Conservation (phyloP, 805 yeast genomes). For the Myxozyma melibiosi region DNA sequence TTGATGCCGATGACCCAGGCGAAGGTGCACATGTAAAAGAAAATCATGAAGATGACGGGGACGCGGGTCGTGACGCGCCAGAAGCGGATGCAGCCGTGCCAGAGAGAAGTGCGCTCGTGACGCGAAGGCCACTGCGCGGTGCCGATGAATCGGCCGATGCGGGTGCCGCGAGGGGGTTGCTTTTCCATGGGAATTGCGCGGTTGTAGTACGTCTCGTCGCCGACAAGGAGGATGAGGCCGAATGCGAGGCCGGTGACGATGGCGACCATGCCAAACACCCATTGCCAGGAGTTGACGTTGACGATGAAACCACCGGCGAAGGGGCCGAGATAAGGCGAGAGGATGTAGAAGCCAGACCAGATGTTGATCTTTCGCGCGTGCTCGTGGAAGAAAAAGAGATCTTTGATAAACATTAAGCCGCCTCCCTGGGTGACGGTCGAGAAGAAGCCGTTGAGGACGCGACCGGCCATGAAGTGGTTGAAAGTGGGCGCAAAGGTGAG, state of each 20-base stretch:
- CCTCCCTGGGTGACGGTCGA: constrained; percentile 73
- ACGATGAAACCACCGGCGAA: constrained; percentile 25
- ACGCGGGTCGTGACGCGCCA: background rate
- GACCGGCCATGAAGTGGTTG: constrained; percentile 26
- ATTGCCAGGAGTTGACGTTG: constrained; percentile 22
- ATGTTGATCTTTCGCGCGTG: constrained; percentile 58
- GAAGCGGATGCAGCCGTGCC: constrained; percentile 1
- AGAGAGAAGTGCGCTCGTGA: background rate
- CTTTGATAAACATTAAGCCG: constrained; percentile 66
- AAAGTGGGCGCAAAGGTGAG: constrained; percentile 18
- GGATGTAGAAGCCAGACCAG: constrained; percentile 72
- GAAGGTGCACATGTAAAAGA: constrained; percentile 10
- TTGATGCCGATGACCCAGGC: constrained; percentile 15
- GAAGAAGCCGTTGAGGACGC: constrained; percentile 48
- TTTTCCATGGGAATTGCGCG: constrained; percentile 1
- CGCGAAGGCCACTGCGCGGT: constrained; percentile 10
- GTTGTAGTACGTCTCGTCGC: constrained; percentile 25
- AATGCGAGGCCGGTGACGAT: constrained; percentile 20
- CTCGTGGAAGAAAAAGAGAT: constrained; percentile 76
- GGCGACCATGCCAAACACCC: constrained; percentile 26
- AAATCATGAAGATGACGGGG: background rate
- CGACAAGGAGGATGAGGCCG: constrained; percentile 18
- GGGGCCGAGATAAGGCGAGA: constrained; percentile 38
- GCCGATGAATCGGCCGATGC: constrained; percentile 3
- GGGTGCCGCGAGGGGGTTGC: constrained; percentile 8